These are phyloP conservation scores for Auricularia heimuer DNA, from an alignment of 768 basidiomycete genomes.

Conservation along the genomic window DNA sequence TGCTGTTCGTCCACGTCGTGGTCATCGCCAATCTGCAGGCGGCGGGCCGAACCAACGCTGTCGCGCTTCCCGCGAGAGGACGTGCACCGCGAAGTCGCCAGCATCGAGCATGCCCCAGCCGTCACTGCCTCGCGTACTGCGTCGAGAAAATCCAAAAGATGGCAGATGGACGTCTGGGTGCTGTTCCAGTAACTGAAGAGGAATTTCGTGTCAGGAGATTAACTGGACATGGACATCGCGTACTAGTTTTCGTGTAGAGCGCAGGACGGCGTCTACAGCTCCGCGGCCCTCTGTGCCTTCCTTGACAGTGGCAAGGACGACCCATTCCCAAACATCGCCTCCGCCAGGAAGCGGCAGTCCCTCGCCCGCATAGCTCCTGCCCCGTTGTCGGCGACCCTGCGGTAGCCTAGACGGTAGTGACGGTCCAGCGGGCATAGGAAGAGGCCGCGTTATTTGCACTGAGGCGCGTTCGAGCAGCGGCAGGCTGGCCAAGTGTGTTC, in stretches of 20 bases:
- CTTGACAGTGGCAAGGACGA: conserved; percentile 69
- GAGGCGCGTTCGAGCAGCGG: conserved; percentile 59
- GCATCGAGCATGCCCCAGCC: conserved; percentile 83
- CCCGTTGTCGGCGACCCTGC: conserved; percentile 55
- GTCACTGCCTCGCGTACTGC: conserved; percentile 47
- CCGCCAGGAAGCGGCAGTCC: conserved; percentile 40
- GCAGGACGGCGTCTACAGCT: conserved; percentile 63
- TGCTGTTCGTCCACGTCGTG: neutral
- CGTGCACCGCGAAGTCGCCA: conserved; percentile 70
- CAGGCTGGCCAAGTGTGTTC: neutral
- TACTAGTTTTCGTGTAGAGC: conserved; percentile 61
- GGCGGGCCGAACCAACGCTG: conserved; percentile 50
- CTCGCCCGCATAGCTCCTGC: conserved; percentile 58
- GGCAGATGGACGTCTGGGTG: conserved; percentile 4
- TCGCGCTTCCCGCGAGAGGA: conserved; percentile 55
- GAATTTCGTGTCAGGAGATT: neutral
- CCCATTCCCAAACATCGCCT: conserved; percentile 66
- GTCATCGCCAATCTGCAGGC: neutral
- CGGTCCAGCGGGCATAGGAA: conserved; percentile 44
- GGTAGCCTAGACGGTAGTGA: conserved; percentile 46
- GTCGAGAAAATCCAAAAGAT: conserved; percentile 16
- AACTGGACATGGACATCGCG: conserved; percentile 19
- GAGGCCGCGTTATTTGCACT: conserved; percentile 44
- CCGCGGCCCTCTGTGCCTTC: conserved; percentile 76
- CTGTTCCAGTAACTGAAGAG: neutral